Conservation (phyloP, 2,329 filamentous ascomycete genomes). For the Thelonectria olida region DNA sequence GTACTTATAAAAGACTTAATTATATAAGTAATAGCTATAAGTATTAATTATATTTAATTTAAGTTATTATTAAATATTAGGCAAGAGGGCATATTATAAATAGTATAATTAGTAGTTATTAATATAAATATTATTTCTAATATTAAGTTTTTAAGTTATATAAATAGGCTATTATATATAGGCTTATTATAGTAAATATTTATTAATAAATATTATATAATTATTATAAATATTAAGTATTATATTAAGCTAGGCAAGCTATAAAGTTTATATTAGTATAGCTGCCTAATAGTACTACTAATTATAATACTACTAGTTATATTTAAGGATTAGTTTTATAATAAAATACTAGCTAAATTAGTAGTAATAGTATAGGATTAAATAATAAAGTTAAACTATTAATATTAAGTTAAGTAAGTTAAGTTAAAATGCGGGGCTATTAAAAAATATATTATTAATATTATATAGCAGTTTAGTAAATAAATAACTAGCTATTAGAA, state of each 20-base stretch:
- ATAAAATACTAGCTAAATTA: not conserved
- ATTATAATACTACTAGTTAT: not conserved
- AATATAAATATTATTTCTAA: not conserved
- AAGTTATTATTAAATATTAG: not conserved
- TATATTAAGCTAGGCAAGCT: not conserved
- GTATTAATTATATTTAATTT: not conserved
- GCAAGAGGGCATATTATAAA: not conserved
- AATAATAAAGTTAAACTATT: not conserved
- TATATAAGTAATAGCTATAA: not conserved
- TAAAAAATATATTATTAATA: no score
- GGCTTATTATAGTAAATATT: slow-evolving; percentile 2
- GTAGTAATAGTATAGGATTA: not conserved
- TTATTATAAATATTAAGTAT: not conserved
- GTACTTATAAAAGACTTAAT: slow-evolving; percentile 2
- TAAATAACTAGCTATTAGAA: no score
- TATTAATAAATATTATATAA: not conserved
- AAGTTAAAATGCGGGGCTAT: not conserved
- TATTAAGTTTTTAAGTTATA: not conserved
- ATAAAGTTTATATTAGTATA: not conserved
- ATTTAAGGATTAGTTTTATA: not conserved
- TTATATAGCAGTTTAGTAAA: no score
- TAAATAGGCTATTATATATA: not conserved
- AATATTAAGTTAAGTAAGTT: not conserved
- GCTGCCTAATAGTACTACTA: not conserved
- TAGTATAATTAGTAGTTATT: not conserved